Percentiles rank a stretch among this genome's conserved stretches.
phyloP scores from a whole-genome alignment of 768 basidiomycete species.

The Termitomyces heimii region DNA sequence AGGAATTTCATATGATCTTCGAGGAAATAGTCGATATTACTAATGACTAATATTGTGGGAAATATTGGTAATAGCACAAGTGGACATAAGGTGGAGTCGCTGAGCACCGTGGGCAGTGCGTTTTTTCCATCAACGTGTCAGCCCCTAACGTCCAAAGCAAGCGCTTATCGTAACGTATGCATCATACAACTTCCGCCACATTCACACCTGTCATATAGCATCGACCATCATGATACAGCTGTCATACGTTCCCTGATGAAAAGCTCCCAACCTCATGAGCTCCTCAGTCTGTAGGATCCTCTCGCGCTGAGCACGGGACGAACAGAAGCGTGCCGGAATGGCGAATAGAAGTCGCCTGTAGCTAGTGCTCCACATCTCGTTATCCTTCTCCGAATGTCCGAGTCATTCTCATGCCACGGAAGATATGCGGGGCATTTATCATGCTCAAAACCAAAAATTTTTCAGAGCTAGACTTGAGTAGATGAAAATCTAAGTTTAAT shows the following conservation, averaged over 20 bases:
- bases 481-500: not conserved
- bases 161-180: not conserved
- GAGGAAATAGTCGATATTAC: no score
- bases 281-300: not conserved
- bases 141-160: constrained; percentile 1
- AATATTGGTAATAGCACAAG: not conserved
- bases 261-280: not conserved
- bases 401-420: constrained; percentile 1
- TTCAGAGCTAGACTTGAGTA: not conserved
- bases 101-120: not conserved
- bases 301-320: constrained; percentile 2
- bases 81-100: not conserved
- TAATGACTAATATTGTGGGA: not conserved
- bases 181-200: constrained; percentile 3
- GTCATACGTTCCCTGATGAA: not conserved
- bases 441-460: not conserved
- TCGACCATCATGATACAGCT: not conserved
- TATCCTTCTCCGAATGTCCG: not conserved
- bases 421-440: not conserved
- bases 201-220: not conserved
- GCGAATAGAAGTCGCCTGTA: not conserved
- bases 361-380: not conserved
- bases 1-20: not conserved
- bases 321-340: not conserved
- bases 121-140: not conserved